Evolutionary conservation across 164 flowering plant species (phyloP).

Genomic region (Dillenia suffruticosa): DNA sequence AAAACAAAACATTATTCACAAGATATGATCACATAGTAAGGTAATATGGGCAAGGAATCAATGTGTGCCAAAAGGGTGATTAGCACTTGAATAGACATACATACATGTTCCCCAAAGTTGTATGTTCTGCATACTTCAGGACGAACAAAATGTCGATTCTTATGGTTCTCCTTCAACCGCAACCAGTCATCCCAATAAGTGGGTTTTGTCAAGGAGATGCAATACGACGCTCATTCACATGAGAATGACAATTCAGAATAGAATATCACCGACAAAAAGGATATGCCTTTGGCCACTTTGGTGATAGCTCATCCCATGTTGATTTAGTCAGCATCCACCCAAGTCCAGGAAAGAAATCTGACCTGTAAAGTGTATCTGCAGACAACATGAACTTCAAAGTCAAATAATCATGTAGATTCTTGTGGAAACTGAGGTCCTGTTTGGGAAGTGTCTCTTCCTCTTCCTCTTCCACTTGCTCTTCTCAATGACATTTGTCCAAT

Average conservation of each 20-base stretch:
- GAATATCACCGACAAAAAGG: conserved; percentile 40
- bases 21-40: too few species aligned
- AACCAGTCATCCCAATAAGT: conserved; percentile 99
- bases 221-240: background rate
- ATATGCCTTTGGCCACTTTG: conserved; percentile 99
- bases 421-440: too few species aligned
- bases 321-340: conserved; percentile 94
- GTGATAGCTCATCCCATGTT: conserved; percentile 93
- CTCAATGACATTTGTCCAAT: too few species aligned
- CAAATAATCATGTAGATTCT: background rate
- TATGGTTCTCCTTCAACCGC: conserved; percentile 85
- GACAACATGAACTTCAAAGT: conserved; percentile 10
- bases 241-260: background rate
- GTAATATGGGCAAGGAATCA: background rate
- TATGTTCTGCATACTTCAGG: conserved; percentile 99
- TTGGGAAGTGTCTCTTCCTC: too few species aligned
- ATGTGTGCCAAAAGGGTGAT: background rate
- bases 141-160: conserved; percentile 84
- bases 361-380: conserved; percentile 88
- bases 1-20: too few species aligned
- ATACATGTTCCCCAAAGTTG: conserved; percentile 97
- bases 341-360: conserved; percentile 99
- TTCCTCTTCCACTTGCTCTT: too few species aligned
- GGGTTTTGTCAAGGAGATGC: conserved; percentile 56
- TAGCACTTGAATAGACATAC: conserved; percentile 15